These are phyloP conservation scores for Neonothopanus nambi DNA, from an alignment of 1,284 basidiomycete species.

Conservation along the genomic window DNA sequence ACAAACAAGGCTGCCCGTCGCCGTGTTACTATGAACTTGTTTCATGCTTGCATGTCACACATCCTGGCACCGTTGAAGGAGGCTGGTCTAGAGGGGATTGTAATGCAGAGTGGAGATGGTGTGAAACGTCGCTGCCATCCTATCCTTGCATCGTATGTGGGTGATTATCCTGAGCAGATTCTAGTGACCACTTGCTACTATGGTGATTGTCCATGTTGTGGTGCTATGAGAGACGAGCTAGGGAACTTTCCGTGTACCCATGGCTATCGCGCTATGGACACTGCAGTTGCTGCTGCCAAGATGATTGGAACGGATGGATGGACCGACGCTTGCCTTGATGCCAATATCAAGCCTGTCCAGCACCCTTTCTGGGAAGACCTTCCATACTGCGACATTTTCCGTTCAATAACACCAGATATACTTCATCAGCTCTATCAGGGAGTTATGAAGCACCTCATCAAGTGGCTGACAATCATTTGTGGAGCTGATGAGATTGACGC, in stretches of 20 bases:
- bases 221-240: not conserved
- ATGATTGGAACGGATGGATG: not conserved
- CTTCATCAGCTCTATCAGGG: conserved; percentile 33
- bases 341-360: not conserved
- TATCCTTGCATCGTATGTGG: conserved; percentile 16
- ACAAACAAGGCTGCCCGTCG: conserved; percentile 27
- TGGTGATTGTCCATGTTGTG: conserved; percentile 4
- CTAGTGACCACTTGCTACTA: not conserved
- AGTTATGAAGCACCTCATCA: conserved; percentile 28
- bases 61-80: conserved; percentile 26
- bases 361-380: conserved; percentile 12
- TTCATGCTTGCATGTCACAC: conserved; percentile 33
- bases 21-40: conserved; percentile 34
- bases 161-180: conserved; percentile 13
- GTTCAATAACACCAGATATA: conserved; percentile 29
- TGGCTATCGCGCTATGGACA: not conserved
- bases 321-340: not conserved
- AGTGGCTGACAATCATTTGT: conserved; percentile 23
- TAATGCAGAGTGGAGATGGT: conserved; percentile 23
- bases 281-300: not conserved
- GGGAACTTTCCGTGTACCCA: not conserved
- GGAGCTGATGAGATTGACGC: conserved; percentile 22
- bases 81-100: conserved; percentile 24
- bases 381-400: conserved; percentile 23
- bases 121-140: conserved; percentile 22